Conservation (phyloP, 371 early-diverging fungal genomes). For the Phascolomyces articulosus region DNA sequence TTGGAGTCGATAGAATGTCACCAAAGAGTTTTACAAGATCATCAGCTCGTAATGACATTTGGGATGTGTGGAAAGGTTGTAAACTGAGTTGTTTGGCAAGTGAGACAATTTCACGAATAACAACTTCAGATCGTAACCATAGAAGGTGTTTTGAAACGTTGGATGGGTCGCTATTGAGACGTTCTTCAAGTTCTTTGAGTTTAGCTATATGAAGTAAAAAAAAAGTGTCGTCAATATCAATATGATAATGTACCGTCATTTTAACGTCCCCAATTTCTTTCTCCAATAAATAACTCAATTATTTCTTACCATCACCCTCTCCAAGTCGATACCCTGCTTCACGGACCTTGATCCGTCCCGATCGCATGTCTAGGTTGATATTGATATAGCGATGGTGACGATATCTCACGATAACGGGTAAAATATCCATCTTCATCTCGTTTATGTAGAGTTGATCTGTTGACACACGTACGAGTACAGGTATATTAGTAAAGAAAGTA, state of each 20-base stretch:
- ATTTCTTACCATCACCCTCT: constrained; percentile 56
- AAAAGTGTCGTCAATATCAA: too few relatives aligned
- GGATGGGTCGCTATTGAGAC: constrained; percentile 43
- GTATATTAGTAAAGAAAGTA: too few relatives aligned
- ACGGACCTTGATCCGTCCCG: constrained; percentile 56
- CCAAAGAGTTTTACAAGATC: constrained; percentile 45
- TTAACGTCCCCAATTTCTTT: background rate
- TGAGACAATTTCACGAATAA: constrained; percentile 51
- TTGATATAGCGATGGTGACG: constrained; percentile 58
- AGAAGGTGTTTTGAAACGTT: constrained; percentile 42
- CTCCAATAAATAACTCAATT: background rate
- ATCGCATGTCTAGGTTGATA: constrained; percentile 57
- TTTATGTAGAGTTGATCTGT: constrained; percentile 1
- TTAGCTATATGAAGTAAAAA: constrained; percentile 24
- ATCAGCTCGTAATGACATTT: constrained; percentile 46
- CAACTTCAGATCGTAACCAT: constrained; percentile 53
- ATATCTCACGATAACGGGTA: constrained; percentile 50
- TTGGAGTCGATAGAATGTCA: constrained; percentile 24
- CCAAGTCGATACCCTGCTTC: constrained; percentile 53
- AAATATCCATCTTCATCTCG: constrained; percentile 11
- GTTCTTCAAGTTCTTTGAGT: constrained; percentile 42
- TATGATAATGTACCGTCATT: too few relatives aligned
- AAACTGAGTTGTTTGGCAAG: constrained; percentile 51
- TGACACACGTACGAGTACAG: background rate
- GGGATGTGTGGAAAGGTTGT: constrained; percentile 46